phyloP scores from a whole-genome alignment of 1,284 basidiomycete species.

The Trametes polyzona region DNA sequence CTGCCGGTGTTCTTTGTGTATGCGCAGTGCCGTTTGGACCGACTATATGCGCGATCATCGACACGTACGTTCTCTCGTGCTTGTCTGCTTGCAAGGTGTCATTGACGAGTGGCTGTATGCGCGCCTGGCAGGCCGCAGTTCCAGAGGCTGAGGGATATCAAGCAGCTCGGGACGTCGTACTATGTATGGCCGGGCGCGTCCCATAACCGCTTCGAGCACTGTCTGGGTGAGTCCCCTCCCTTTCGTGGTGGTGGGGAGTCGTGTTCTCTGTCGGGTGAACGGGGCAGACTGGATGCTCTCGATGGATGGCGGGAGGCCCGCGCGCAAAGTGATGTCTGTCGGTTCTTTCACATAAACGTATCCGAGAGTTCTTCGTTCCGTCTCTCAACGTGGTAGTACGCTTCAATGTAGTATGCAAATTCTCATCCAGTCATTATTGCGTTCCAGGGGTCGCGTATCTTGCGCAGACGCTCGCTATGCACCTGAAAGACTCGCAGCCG shows the following conservation, averaged over 20 bases:
- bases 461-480: constrained; percentile 60
- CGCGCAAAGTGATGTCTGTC: too few species aligned
- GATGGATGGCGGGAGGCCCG: not conserved
- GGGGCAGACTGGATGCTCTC: not conserved
- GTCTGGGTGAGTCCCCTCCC: constrained; percentile 54
- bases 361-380: too few species aligned
- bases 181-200: constrained; percentile 77
- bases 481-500: constrained; percentile 62
- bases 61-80: constrained; percentile 42
- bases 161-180: constrained; percentile 77
- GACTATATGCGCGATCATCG: constrained; percentile 44
- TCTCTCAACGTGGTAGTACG: not conserved
- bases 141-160: constrained; percentile 72
- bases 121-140: constrained; percentile 60
- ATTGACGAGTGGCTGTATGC: not conserved
- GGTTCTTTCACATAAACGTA: too few species aligned
- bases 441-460: constrained; percentile 69
- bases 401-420: not conserved
- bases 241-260: not conserved
- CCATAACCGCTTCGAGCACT: constrained; percentile 82
- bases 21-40: constrained; percentile 41
- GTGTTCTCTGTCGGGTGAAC: not conserved
- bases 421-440: not conserved
- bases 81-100: not conserved
- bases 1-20: not conserved